Percentiles rank a stretch among this genome's conserved stretches.
Conservation (phyloP, 108 stramenopile species). For the Licmophora abbreviata region DNA sequence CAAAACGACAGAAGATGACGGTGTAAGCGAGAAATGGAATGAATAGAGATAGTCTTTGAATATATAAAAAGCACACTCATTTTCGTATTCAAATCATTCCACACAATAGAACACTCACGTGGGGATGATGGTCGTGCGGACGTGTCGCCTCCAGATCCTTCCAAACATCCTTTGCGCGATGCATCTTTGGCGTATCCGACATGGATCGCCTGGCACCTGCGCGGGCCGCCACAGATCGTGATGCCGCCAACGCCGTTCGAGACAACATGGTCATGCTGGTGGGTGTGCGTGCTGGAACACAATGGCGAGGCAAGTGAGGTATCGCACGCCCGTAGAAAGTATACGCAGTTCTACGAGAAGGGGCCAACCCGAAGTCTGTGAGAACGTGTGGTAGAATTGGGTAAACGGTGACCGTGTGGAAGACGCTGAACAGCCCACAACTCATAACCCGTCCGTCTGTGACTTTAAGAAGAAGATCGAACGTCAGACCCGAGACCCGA, state of each 20-base stretch:
- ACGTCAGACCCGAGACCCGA: too few species aligned
- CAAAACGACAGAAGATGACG: slow-evolving; percentile 9
- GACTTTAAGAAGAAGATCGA: too few species aligned
- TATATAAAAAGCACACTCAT: background rate
- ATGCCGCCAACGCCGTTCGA: slow-evolving; percentile 17
- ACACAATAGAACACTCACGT: slow-evolving; percentile 37
- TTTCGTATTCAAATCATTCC: slow-evolving; percentile 7
- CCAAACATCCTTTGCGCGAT: slow-evolving; percentile 73
- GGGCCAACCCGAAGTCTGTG: too few species aligned
- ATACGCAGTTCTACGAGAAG: too few species aligned
- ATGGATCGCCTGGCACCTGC: slow-evolving; percentile 26
- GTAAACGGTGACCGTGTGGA: too few species aligned
- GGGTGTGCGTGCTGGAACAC: background rate
- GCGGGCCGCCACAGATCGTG: too few species aligned
- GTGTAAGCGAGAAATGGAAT: slow-evolving; percentile 1
- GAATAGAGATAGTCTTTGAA: background rate
- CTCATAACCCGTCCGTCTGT: too few species aligned
- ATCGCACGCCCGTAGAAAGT: too few species aligned
- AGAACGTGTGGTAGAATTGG: too few species aligned
- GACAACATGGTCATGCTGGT: slow-evolving; percentile 4
- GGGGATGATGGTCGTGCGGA: slow-evolving; percentile 43
- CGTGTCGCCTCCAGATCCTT: slow-evolving; percentile 45
- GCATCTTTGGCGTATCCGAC: slow-evolving; percentile 65
- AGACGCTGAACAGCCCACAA: too few species aligned
- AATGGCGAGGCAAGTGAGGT: background rate